These are phyloP conservation scores for Flaveria bidentis DNA, from an alignment of 129 eudicot genomes.

Conservation along the genomic window DNA sequence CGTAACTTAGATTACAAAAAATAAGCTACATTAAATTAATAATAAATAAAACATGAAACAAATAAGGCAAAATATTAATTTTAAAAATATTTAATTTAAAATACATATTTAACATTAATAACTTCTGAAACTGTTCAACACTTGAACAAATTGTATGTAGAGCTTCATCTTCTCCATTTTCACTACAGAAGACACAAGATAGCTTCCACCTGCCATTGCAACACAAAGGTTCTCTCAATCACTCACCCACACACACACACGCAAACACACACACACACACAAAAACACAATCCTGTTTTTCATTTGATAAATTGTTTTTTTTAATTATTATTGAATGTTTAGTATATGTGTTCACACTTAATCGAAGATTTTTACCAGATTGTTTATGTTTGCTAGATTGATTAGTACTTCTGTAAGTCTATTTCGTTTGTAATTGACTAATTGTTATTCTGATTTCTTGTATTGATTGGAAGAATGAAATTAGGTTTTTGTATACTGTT, in stretches of 20 bases:
- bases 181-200: conserved; percentile 11
- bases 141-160: no score
- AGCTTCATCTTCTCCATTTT: conserved; percentile 38
- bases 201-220: conserved; percentile 62
- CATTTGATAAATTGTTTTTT: background rate
- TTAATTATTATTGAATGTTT: no score
- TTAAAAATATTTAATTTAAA: no score
- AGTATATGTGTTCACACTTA: background rate
- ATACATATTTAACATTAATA: background rate
- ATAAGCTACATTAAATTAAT: no score
- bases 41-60: no score
- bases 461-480: conserved; percentile 2
- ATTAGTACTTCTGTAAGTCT: background rate
- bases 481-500: background rate
- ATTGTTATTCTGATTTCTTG: background rate
- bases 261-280: no score
- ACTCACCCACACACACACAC: no score
- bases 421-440: background rate
- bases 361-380: background rate
- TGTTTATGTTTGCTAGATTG: background rate
- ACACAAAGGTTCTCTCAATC: conserved; percentile 50
- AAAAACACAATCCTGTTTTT: background rate
- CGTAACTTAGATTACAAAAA: no score
- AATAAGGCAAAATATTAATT: no score
- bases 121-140: background rate